Conservation (phyloP, 2,329 filamentous ascomycete genomes). For the Colletotrichum sp. region DNA sequence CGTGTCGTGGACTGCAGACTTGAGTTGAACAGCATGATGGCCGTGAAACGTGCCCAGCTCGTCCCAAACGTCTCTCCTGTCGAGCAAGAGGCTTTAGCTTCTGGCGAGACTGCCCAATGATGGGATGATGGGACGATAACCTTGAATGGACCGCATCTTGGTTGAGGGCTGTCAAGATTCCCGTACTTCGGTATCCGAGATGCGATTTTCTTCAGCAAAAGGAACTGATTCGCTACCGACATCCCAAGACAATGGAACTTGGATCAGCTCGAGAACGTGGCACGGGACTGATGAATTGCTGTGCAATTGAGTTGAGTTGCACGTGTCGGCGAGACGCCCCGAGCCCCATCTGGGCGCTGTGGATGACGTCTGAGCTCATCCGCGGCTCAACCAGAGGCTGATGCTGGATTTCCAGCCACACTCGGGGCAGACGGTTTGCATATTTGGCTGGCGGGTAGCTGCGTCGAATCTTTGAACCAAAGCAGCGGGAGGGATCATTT, state of each 20-base stretch:
- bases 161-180: neutral
- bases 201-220: neutral
- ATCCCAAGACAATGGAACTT: neutral
- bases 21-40: constrained; percentile 1
- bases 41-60: neutral
- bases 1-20: neutral
- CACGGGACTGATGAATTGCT: neutral
- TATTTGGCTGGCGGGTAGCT: neutral
- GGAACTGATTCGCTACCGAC: neutral
- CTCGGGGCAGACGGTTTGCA: neutral
- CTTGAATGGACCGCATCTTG: neutral
- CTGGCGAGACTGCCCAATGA: neutral
- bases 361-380: neutral
- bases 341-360: neutral
- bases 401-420: neutral
- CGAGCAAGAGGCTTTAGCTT: neutral
- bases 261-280: neutral
- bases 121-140: constrained; percentile 1
- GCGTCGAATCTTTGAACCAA: neutral
- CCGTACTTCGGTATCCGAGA: neutral
- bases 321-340: neutral
- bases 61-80: neutral
- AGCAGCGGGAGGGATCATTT: neutral
- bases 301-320: neutral
- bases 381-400: neutral